Evolutionary conservation across 768 basidiomycete genomes (phyloP), one percentile per base, ranked within the genome.

Genomic region (Dioszegia hungarica): DNA sequence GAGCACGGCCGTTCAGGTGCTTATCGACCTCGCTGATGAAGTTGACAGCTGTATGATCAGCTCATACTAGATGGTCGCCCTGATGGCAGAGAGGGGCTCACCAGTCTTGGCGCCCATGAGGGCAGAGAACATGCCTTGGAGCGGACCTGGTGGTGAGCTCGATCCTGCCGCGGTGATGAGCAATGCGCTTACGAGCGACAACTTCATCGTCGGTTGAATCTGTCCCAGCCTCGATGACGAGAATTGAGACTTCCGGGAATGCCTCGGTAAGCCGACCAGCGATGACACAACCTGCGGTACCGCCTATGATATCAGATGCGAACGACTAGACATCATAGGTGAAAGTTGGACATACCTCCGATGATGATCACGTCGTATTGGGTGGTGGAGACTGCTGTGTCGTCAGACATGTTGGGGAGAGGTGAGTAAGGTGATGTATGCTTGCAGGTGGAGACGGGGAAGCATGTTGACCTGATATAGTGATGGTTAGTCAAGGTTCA

Each of bases 71-170:
- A 39, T 19, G 19, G n/a, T 43, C 19, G 41, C 19, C 17, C 17
- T 3, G 45, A 47, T 24, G 20, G 8, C 17, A 28, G 28, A 47
- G 31, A 10, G 10, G 29, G n/a, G 50, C 57, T 37, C 28, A 63
- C 62, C 25, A 28, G 55, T 45, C 27, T 46, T 29, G 19, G 54
- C 45, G 0, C 49, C 41, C 43, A 59, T 41, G 31, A 52, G 60
- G 9, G 56, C 48, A 33, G 57, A 51, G 51, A 64, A 64, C 55
- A 64, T 44, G 22, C 59, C 50, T 9, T 64, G 55, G 0, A 64
- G 56, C 4, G 62, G 62, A 19, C 47, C 59, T 64, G 31, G 0
- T 5, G 27, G 15, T 49, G 36, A 27, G 39, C 24, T 10, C 24
- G n/a, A 10, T 29, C 36, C 10, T 11, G 25, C 19, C 10, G 19